Evolutionary conservation across 352 stramenopile genomes (phyloP).

Genomic region (Phytophthora colocasiae): DNA sequence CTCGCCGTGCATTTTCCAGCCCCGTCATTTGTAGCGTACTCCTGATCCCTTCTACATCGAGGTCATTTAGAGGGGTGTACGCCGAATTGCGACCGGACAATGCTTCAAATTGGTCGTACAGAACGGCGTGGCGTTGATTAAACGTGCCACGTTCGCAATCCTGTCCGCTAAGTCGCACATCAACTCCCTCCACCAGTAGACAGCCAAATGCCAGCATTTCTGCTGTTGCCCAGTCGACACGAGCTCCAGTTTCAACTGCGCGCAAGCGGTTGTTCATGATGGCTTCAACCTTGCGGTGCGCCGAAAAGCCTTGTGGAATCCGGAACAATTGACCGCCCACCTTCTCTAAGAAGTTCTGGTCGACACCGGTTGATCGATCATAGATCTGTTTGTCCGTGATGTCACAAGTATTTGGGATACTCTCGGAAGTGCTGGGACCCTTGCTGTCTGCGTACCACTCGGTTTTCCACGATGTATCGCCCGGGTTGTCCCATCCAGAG

Average conservation of each 20-base stretch:
- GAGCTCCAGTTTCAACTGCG: conserved; percentile 79
- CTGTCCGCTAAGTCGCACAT: conserved; percentile 89
- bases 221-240: conserved; percentile 90
- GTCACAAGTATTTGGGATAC: conserved; percentile 20
- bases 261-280: conserved; percentile 88
- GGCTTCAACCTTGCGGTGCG: conserved; percentile 86
- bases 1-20: conserved; percentile 49
- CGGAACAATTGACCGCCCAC: conserved; percentile 82
- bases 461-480: conserved; percentile 71
- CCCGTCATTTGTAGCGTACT: conserved; percentile 46
- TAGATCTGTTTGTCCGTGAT: conserved; percentile 42
- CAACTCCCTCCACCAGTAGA: conserved; percentile 83
- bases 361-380: conserved; percentile 72
- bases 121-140: conserved; percentile 88
- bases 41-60: conserved; percentile 55
- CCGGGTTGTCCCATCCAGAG: conserved; percentile 82
- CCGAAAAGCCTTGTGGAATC: conserved; percentile 82
- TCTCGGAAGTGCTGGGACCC: conserved; percentile 3
- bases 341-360: conserved; percentile 73
- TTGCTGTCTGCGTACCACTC: conserved; percentile 59
- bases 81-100: conserved; percentile 83
- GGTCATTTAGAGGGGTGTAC: conserved; percentile 96
- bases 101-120: conserved; percentile 89
- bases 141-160: conserved; percentile 92
- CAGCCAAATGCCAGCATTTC: conserved; percentile 89